A percentile compares a stretch with the other conserved stretches of the same genome.
Conservation (phyloP, 192 early-diverging fungal genomes). For the Entomortierella beljakovae region DNA sequence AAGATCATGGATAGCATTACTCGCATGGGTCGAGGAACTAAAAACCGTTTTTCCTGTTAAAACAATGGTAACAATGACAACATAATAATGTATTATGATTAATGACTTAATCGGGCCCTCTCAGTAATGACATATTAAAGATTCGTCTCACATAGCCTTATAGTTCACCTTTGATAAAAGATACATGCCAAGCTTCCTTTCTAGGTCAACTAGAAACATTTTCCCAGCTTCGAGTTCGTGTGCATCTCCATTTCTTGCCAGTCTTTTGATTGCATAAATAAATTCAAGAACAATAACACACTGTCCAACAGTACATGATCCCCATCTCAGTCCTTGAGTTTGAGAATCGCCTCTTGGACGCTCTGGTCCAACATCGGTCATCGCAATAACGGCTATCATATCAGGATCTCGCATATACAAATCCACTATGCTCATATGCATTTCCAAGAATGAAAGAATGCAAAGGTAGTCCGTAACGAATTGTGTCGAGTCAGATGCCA, state of each 20-base stretch:
- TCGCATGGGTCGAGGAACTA: constrained; percentile 62
- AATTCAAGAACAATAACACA: constrained; percentile 64
- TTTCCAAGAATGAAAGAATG: constrained; percentile 55
- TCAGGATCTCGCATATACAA: constrained; percentile 68
- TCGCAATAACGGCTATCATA: constrained; percentile 63
- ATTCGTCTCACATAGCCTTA: too few relatives aligned
- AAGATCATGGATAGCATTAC: constrained; percentile 63
- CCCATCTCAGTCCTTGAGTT: constrained; percentile 50
- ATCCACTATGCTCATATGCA: constrained; percentile 61
- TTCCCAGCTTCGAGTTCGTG: constrained; percentile 62
- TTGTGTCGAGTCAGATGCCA: constrained; percentile 58
- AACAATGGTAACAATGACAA: constrained; percentile 36
- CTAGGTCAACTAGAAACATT: constrained; percentile 68
- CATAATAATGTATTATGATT: too few relatives aligned
- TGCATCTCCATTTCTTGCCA: constrained; percentile 50
- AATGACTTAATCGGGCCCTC: too few relatives aligned
- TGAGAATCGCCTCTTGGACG: constrained; percentile 17
- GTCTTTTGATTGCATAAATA: constrained; percentile 58
- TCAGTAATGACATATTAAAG: too few relatives aligned
- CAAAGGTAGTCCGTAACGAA: constrained; percentile 56
- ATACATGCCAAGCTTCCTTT: constrained; percentile 61
- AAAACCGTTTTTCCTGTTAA: constrained; percentile 56
- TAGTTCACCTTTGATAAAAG: constrained; percentile 52
- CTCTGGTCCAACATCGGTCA: constrained; percentile 63
- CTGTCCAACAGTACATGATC: constrained; percentile 66